Evolutionary conservation across 2,329 filamentous ascomycete species (phyloP).

Genomic region (Cladosporium sp.): DNA sequence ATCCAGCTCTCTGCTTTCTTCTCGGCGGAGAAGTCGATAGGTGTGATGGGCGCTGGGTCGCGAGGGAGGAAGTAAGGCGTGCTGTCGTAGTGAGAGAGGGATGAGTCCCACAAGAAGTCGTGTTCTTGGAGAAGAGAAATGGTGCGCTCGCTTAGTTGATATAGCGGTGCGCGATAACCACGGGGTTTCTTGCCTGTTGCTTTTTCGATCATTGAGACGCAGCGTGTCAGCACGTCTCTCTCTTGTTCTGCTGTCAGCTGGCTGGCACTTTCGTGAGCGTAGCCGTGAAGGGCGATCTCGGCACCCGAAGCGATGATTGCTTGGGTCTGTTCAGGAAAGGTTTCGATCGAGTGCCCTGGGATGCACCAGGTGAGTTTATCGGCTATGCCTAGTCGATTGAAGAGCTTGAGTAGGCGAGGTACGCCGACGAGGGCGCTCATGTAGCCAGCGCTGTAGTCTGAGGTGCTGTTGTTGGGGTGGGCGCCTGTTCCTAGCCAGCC

Average conservation of each 20-base stretch:
- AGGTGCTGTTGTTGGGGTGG: constrained; percentile 49
- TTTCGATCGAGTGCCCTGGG: constrained; percentile 56
- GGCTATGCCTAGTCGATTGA: constrained; percentile 48
- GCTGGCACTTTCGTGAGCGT: constrained; percentile 44
- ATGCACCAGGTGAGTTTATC: constrained; percentile 58
- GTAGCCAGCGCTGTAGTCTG: constrained; percentile 54
- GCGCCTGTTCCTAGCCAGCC: constrained; percentile 57
- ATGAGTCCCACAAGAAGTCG: constrained; percentile 50
- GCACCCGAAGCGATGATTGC: constrained; percentile 50
- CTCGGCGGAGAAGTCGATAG: constrained; percentile 37
- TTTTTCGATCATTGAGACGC: constrained; percentile 41
- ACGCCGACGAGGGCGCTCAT: constrained; percentile 56
- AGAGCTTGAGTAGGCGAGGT: constrained; percentile 51
- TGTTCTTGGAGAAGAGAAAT: constrained; percentile 46
- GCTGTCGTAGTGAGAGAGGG: constrained; percentile 49
- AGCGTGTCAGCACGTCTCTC: constrained; percentile 46
- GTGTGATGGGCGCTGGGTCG: constrained; percentile 35
- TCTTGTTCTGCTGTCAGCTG: constrained; percentile 49
- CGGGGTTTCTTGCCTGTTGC: constrained; percentile 44
- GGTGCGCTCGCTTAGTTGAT: constrained; percentile 48
- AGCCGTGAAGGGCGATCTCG: constrained; percentile 51
- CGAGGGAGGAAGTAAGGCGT: constrained; percentile 46
- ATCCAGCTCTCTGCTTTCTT: constrained; percentile 43
- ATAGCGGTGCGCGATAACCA: constrained; percentile 51
- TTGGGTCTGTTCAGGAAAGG: constrained; percentile 49